Evolutionary conservation across 129 eudicot species (phyloP).

Genomic region (Scalesia atractyloides): DNA sequence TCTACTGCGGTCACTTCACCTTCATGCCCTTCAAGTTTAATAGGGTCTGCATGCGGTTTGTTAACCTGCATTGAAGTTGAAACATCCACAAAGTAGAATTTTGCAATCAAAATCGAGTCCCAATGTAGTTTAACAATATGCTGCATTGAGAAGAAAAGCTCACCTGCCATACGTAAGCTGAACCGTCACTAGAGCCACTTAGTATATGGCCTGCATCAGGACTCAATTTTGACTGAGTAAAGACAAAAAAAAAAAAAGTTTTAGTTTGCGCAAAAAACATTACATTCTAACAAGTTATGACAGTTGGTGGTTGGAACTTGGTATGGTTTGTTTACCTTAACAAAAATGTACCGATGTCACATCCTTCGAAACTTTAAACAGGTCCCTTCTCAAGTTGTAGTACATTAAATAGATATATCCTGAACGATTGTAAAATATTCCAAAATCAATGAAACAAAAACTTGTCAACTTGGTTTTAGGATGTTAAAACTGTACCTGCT

Average conservation of each 20-base stretch:
- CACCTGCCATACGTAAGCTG: slow-evolving; percentile 94
- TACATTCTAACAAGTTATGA: background rate
- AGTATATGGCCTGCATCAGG: slow-evolving; percentile 95
- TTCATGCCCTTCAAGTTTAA: slow-evolving; percentile 62
- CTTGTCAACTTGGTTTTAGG: background rate
- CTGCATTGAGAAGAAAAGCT: background rate
- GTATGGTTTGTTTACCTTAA: slow-evolving; percentile 57
- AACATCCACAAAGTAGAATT: background rate
- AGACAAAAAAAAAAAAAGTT: slow-evolving; percentile 13
- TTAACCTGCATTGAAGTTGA: slow-evolving; percentile 21
- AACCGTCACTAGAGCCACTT: slow-evolving; percentile 88
- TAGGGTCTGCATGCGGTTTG: slow-evolving; percentile 60
- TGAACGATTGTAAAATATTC: slow-evolving; percentile 23
- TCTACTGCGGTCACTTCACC: slow-evolving; percentile 93
- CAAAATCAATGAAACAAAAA: background rate
- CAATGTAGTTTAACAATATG: background rate
- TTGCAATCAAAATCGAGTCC: background rate
- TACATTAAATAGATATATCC: slow-evolving; percentile 74
- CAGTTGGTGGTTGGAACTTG: slow-evolving; percentile 1
- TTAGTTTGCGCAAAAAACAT: background rate
- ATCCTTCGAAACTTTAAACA: slow-evolving; percentile 61
- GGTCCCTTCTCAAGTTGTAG: slow-evolving; percentile 83
- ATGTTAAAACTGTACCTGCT: slow-evolving; percentile 49
- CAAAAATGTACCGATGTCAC: slow-evolving; percentile 75
- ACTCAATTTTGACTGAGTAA: slow-evolving; percentile 71